Base-by-base conservation (phyloP, 306 rosid genomes). In the Neltuma alba region DNA sequence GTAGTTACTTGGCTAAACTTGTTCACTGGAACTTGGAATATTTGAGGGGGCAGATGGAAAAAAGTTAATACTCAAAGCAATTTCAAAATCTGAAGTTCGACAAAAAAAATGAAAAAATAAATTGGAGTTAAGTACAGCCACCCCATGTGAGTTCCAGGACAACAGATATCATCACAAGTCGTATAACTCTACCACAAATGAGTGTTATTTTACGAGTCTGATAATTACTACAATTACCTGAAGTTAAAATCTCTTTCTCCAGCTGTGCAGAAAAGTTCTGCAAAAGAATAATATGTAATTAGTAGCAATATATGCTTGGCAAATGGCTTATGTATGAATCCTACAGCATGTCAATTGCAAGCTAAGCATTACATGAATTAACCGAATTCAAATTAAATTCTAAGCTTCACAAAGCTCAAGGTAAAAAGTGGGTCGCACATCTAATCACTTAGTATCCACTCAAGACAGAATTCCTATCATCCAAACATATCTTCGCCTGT, bases 221-320 rank as follows among this genome's bases (percentile, higher is more conserved):
- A 37, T 28, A 14, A 30, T 64, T 74, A 27, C 80, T 83, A 84
- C 90, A 57, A 82, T 91, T 81, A 95, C 99, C 98, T 85, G 99
- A 92, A 82, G 96, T 79, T 84, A 95, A 84, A 84, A 95, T 91
- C 74, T 95, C 99, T 80, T 67, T 92, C 88, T 95, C 99, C 96
- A 95, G 88, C 88, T 89, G 94, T 31, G 93, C 98, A 64, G 99
- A 95, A 89, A 93, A 95, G 78, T 89, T 82, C 99, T 95, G 87
- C 44, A 18, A 77, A 50, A 81, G 74, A 77, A 80, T 74, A 63
- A 80, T 10, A 34, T 30, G 73, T 25, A 40, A 68, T 23, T 68
- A 62, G 65, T 68, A 68, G 37, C 60, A 81, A 47, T 52, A 74
- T 5, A 72, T 47, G 72, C 34, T 52, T 34, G 77, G 77, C 2